These are phyloP conservation scores for Boletus edulis DNA, from an alignment of 768 basidiomycete genomes.

Conservation along the genomic window DNA sequence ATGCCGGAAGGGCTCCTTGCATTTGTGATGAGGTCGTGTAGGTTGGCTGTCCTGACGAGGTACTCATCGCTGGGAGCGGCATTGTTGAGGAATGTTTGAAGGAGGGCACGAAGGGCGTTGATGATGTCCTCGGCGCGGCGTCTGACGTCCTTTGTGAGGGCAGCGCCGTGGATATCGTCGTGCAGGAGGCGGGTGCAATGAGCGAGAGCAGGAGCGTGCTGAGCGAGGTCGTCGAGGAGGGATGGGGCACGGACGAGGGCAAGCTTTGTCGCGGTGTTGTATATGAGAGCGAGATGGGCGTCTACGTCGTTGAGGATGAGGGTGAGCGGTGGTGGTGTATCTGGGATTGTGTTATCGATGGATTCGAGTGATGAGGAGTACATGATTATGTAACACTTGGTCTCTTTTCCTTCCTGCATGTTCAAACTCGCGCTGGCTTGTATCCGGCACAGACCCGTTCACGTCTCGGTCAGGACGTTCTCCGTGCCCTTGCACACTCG, in stretches of 20 bases:
- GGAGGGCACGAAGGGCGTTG: constrained; percentile 42
- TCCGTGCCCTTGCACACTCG: fast-evolving
- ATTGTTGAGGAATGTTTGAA: constrained; percentile 41
- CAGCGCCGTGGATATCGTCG: constrained; percentile 40
- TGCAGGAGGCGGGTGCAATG: constrained; percentile 50
- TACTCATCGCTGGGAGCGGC: constrained; percentile 43
- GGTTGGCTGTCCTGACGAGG: constrained; percentile 52
- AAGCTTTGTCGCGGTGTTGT: constrained; percentile 56
- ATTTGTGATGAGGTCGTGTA: constrained; percentile 58
- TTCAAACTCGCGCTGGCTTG: constrained; percentile 2
- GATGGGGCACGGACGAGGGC: constrained; percentile 44
- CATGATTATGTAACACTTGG: background rate
- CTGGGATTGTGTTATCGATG: no score
- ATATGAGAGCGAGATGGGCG: constrained; percentile 56
- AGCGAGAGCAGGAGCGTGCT: constrained; percentile 46
- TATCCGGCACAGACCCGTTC: background rate
- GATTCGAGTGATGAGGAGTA: background rate
- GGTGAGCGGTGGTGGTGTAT: constrained; percentile 12
- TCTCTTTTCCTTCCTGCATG: background rate
- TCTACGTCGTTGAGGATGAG: constrained; percentile 55
- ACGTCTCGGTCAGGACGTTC: background rate
- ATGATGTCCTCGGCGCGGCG: constrained; percentile 42
- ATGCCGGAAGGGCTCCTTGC: constrained; percentile 47
- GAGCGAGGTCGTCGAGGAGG: constrained; percentile 53
- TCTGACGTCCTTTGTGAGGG: constrained; percentile 44